Evolutionary conservation across 1,139 yeast species (phyloP).

Genomic region (Kluyveromyces sp.): DNA sequence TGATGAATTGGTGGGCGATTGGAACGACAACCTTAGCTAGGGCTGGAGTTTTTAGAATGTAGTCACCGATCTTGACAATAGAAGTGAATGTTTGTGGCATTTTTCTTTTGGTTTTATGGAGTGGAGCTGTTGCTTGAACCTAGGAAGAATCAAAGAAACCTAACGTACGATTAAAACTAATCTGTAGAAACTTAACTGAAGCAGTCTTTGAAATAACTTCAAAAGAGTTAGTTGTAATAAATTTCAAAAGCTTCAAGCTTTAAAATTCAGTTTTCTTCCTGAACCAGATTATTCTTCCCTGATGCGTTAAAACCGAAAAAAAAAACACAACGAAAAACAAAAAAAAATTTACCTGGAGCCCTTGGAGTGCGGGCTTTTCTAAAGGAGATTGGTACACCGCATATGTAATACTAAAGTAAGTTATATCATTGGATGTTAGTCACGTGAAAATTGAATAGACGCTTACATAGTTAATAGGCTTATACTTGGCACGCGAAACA

Average conservation of each 20-base stretch:
- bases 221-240: too few relatives aligned
- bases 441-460: conserved; percentile 2
- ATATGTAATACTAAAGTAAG: background rate
- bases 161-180: background rate
- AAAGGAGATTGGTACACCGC: background rate
- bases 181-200: too few relatives aligned
- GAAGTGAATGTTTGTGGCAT: conserved; percentile 57
- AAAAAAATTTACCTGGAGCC: background rate
- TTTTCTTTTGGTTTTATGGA: background rate
- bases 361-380: too few relatives aligned
- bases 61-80: conserved; percentile 74
- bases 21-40: conserved; percentile 73
- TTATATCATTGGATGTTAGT: conserved; percentile 2
- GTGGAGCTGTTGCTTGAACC: background rate
- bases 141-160: background rate
- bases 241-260: too few relatives aligned
- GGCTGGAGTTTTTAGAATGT: conserved; percentile 71
- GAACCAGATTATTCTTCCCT: too few relatives aligned
- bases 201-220: too few relatives aligned
- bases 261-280: too few relatives aligned
- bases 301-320: conserved; percentile 1
- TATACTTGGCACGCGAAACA: too few relatives aligned
- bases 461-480: background rate
- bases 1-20: conserved; percentile 63
- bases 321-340: background rate